Conservation (phyloP, 441 rosid species). For the Pelargonium australe region DNA sequence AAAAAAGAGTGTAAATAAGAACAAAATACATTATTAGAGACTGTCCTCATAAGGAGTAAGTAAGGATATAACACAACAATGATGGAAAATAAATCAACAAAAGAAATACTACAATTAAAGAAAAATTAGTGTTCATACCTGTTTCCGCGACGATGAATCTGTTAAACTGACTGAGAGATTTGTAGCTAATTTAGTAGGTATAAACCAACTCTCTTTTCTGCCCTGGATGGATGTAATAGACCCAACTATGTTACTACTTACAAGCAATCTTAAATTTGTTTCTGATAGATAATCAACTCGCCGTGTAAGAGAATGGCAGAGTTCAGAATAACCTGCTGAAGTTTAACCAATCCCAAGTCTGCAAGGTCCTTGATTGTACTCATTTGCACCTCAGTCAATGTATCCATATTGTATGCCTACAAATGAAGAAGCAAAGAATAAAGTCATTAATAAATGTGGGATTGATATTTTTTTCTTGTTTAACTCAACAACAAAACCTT, state of each 20-base stretch:
- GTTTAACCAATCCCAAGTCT: constrained; percentile 92
- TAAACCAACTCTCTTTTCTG: constrained; percentile 94
- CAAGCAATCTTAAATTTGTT: background rate
- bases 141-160: constrained; percentile 78
- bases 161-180: constrained; percentile 85
- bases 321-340: constrained; percentile 69
- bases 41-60: background rate
- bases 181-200: constrained; percentile 86
- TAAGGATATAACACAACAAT: background rate
- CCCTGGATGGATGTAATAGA: constrained; percentile 47
- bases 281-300: constrained; percentile 1
- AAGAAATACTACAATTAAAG: background rate
- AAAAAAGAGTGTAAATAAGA: constrained; percentile 8
- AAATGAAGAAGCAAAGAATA: constrained; percentile 6
- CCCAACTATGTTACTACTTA: background rate
- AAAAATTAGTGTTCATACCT: constrained; percentile 34
- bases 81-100: background rate
- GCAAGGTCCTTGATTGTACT: constrained; percentile 75
- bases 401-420: constrained; percentile 80
- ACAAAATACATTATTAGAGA: background rate
- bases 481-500: no score
- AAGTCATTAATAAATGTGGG: background rate
- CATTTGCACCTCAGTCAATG: constrained; percentile 71
- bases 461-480: no score
- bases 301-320: constrained; percentile 6